A percentile compares a stretch with the other conserved stretches of the same genome.
Evolutionary conservation across 257 asterid genomes (phyloP).

Genomic region (Fraxinus anomala): DNA sequence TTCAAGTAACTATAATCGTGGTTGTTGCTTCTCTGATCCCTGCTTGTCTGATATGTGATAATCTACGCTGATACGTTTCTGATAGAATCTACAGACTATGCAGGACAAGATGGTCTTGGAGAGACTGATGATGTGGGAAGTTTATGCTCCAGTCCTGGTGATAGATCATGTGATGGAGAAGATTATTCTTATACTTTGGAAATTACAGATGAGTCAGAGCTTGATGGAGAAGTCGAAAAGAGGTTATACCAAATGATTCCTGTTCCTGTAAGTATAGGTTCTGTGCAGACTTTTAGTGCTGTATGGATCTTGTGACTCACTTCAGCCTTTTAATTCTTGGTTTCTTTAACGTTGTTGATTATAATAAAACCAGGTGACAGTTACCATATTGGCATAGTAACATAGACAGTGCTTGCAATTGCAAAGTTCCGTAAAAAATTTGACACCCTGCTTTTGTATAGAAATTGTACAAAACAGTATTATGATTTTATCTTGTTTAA

Average conservation of each 20-base stretch:
- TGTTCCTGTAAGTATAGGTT: conserved; percentile 64
- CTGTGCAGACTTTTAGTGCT: conserved; percentile 4
- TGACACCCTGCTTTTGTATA: neutral
- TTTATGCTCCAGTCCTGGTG: conserved; percentile 73
- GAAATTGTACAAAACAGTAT: neutral
- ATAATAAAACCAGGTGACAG: neutral
- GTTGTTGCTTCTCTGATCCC: conserved; percentile 32
- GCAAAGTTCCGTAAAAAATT: neutral
- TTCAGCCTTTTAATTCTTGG: neutral
- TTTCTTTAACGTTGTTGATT: neutral
- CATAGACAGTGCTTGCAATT: neutral
- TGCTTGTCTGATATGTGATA: conserved; percentile 16
- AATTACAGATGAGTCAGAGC: conserved; percentile 72
- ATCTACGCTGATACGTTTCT: conserved; percentile 25
- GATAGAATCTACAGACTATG: conserved; percentile 27
- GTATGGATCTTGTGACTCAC: neutral
- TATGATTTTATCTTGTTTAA: neutral
- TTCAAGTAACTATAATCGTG: conserved; percentile 51
- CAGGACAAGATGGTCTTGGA: conserved; percentile 49
- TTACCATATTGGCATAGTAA: neutral
- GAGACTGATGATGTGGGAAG: conserved; percentile 62
- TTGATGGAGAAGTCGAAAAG: conserved; percentile 92
- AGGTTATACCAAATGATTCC: conserved; percentile 77
- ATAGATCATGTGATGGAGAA: conserved; percentile 67
- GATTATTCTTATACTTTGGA: conserved; percentile 60